These are phyloP conservation scores for Hippophae gyantsensis DNA, from an alignment of 306 rosid species.

Conservation along the genomic window DNA sequence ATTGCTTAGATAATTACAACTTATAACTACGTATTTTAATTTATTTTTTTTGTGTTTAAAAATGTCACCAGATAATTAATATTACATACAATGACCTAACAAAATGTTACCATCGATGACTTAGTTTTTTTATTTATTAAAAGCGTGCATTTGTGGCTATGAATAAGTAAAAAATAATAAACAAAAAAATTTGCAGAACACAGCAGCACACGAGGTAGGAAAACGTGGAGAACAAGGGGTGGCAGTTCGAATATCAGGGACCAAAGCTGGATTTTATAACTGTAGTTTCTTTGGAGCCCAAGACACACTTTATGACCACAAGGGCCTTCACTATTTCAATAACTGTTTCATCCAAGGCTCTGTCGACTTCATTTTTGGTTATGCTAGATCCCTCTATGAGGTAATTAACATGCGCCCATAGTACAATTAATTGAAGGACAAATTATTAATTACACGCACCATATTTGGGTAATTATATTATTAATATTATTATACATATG, in stretches of 20 bases:
- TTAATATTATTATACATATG: not conserved
- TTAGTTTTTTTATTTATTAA: too few species aligned
- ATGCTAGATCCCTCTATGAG: slow-evolving; percentile 59
- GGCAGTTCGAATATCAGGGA: slow-evolving; percentile 57
- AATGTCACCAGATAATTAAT: too few species aligned
- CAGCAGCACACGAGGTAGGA: slow-evolving; percentile 38
- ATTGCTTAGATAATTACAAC: too few species aligned
- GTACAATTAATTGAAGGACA: too few species aligned
- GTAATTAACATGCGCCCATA: slow-evolving; percentile 9
- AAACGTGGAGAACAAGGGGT: slow-evolving; percentile 43
- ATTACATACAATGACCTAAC: too few species aligned
- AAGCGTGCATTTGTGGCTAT: too few species aligned
- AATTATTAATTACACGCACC: not conserved
- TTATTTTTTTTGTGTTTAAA: too few species aligned
- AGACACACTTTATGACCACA: slow-evolving; percentile 69
- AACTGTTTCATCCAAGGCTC: slow-evolving; percentile 66
- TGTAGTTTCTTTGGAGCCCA: slow-evolving; percentile 58
- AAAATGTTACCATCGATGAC: too few species aligned
- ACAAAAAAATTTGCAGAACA: slow-evolving; percentile 35
- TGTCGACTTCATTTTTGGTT: slow-evolving; percentile 66
- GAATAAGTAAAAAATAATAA: not conserved
- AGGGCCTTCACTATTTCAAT: slow-evolving; percentile 63
- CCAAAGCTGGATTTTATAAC: slow-evolving; percentile 53
- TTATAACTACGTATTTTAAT: too few species aligned
- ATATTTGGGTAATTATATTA: too few species aligned